Conservation (phyloP, 2,329 filamentous ascomycete species). For the Ceratocystis destructans region DNA sequence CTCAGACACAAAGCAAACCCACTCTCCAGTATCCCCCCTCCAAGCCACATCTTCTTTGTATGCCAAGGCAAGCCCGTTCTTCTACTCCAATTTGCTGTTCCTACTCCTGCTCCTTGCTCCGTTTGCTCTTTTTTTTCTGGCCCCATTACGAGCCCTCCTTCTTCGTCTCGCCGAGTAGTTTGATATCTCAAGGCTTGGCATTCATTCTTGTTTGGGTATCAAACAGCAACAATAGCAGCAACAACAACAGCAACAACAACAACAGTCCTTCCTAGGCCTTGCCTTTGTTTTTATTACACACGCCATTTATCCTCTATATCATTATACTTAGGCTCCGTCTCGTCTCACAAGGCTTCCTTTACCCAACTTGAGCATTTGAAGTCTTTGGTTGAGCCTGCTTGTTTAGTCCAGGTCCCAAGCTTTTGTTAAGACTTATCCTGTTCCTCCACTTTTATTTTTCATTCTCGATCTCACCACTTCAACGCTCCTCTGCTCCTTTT, state of each 20-base stretch:
- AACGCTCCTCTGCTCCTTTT: conserved; percentile 5
- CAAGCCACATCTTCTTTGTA: neutral
- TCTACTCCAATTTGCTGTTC: neutral
- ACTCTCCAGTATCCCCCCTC: neutral
- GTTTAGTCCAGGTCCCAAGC: neutral
- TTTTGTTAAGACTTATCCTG: neutral
- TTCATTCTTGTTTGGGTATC: neutral
- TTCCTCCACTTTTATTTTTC: neutral
- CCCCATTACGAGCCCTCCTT: neutral
- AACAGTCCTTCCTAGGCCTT: too few species aligned
- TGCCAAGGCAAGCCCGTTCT: neutral
- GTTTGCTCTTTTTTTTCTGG: neutral
- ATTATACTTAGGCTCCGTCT: too few species aligned
- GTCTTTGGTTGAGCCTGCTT: neutral
- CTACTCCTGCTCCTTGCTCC: neutral
- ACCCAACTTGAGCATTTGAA: neutral
- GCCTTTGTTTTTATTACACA: too few species aligned
- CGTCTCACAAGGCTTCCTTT: neutral
- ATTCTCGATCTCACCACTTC: conserved; percentile 4
- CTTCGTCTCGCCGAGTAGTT: neutral
- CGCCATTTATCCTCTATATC: too few species aligned
- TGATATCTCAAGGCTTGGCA: neutral
- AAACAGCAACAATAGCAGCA: neutral
- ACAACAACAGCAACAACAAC: too few species aligned
- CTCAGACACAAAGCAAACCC: neutral